A percentile compares a stretch with the other conserved stretches of the same genome.
phyloP scores from a whole-genome alignment of 2,329 filamentous ascomycete genomes.

The Cladosporium colombiae region DNA sequence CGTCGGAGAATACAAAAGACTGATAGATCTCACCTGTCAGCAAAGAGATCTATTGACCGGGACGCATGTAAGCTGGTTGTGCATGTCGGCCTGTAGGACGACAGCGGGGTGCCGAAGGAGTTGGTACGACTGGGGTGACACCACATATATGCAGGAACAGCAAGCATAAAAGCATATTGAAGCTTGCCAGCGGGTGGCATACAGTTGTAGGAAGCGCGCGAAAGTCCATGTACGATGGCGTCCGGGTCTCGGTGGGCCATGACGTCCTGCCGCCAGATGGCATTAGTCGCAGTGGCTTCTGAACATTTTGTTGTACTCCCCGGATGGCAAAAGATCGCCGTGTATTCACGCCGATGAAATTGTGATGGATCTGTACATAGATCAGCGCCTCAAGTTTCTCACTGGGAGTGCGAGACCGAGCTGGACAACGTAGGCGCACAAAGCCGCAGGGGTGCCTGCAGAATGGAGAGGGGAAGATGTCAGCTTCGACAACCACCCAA shows the following conservation, averaged over 20 bases:
- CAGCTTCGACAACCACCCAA: background rate
- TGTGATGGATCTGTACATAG: background rate
- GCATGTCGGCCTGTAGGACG: background rate
- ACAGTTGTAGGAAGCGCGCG: background rate
- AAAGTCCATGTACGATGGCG: background rate
- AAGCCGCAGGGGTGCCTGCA: background rate
- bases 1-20: background rate
- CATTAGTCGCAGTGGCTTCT: background rate
- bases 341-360: background rate
- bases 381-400: background rate
- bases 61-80: background rate
- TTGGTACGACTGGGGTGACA: background rate
- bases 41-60: background rate
- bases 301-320: background rate
- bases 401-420: background rate
- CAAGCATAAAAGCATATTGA: conserved; percentile 4
- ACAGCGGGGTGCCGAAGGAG: conserved; percentile 3
- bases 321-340: background rate
- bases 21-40: background rate
- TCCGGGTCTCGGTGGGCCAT: background rate
- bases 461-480: background rate
- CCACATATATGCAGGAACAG: conserved; percentile 1
- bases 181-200: conserved; percentile 5
- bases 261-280: background rate
- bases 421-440: background rate